Conservation (phyloP, 257 asterid genomes). For the Oldenlandia corymbosa region DNA sequence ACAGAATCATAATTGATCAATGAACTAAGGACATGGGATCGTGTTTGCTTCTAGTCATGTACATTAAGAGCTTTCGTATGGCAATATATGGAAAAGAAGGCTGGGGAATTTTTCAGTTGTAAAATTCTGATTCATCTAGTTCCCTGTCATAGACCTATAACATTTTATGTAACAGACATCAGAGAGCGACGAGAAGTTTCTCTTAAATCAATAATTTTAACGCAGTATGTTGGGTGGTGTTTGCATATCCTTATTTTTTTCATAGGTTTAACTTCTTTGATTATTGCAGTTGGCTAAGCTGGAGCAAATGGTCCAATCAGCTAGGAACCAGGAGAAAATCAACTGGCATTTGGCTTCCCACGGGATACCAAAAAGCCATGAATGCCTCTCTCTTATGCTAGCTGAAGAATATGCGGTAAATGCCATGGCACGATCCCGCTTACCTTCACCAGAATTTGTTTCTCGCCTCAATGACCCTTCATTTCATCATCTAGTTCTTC, state of each 20-base stretch:
- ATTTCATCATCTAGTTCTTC: conserved; percentile 62
- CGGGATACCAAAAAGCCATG: conserved; percentile 60
- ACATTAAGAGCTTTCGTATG: too few relatives aligned
- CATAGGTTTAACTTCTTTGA: conserved; percentile 8
- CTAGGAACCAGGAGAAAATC: conserved; percentile 52
- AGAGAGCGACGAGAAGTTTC: background rate
- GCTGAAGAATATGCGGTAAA: conserved; percentile 76
- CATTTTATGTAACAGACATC: too few relatives aligned
- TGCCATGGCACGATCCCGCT: conserved; percentile 66
- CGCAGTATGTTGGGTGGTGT: background rate
- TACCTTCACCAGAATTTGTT: conserved; percentile 64
- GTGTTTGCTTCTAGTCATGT: too few relatives aligned
- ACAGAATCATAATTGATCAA: too few relatives aligned
- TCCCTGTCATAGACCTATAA: too few relatives aligned
- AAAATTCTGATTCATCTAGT: too few relatives aligned
- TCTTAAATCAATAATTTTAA: background rate
- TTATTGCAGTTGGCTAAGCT: conserved; percentile 50
- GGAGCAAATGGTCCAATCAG: conserved; percentile 55
- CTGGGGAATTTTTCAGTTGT: background rate
- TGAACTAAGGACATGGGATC: too few relatives aligned
- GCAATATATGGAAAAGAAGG: too few relatives aligned
- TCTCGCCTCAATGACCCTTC: conserved; percentile 58
- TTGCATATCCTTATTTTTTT: background rate
- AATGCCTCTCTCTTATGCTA: conserved; percentile 70
- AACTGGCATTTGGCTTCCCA: conserved; percentile 86